phyloP scores from a whole-genome alignment of 495 filamentous ascomycete species.

The Hypomontagnella monticulosa region DNA sequence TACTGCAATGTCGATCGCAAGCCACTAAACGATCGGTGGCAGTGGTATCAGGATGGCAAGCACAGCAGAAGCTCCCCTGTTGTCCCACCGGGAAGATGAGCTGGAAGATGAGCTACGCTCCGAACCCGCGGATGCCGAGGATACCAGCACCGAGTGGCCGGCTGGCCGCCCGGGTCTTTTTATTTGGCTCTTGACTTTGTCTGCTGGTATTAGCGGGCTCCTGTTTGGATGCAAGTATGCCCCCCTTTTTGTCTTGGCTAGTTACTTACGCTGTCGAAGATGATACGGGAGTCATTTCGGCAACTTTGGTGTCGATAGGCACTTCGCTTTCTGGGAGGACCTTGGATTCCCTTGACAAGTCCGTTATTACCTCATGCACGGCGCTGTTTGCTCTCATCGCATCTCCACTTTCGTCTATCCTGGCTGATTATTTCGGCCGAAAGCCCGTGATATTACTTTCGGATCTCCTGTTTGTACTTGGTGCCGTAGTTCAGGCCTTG shows the following conservation, averaged over 20 bases:
- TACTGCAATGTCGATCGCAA: neutral
- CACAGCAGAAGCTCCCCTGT: constrained; percentile 23
- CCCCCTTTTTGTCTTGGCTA: constrained; percentile 6
- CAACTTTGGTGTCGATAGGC: constrained; percentile 82
- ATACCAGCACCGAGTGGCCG: constrained; percentile 23
- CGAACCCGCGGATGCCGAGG: constrained; percentile 24
- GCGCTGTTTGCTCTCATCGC: constrained; percentile 81
- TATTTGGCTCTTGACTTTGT: constrained; percentile 80
- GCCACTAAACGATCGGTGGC: neutral
- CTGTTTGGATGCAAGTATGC: constrained; percentile 83
- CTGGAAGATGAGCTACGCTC: constrained; percentile 38
- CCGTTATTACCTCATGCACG: constrained; percentile 83
- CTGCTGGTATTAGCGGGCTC: constrained; percentile 84
- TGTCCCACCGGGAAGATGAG: constrained; percentile 41
- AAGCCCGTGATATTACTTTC: constrained; percentile 80
- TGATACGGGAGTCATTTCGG: constrained; percentile 89
- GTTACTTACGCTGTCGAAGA: constrained; percentile 58
- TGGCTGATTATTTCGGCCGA: constrained; percentile 80
- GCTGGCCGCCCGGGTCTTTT: constrained; percentile 51
- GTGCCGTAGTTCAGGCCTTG: constrained; percentile 75
- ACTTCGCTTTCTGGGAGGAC: constrained; percentile 73
- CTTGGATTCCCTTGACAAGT: constrained; percentile 81
- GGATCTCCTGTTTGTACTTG: constrained; percentile 79
- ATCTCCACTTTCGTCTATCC: constrained; percentile 76
- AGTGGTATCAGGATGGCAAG: constrained; percentile 22